A percentile compares a stretch with the other conserved stretches of the same genome.
These are phyloP conservation scores for Scheffersomyces coipomensis DNA, from an alignment of 805 yeast species.

Conservation along the genomic window DNA sequence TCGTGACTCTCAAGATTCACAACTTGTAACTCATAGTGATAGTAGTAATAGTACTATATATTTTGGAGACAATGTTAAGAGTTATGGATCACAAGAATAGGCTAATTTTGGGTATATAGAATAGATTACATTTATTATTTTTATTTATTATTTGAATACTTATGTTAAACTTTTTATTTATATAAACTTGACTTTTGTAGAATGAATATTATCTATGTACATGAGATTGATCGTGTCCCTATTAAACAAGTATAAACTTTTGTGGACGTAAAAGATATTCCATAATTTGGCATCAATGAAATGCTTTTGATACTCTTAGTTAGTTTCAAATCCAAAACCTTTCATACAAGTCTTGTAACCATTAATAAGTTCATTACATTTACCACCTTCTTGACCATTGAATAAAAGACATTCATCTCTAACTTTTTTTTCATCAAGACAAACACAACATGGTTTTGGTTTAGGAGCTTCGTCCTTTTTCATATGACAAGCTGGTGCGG, in stretches of 20 bases:
- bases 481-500: neutral
- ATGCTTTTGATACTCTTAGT: too few relatives aligned
- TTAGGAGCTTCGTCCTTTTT: slow-evolving; percentile 33
- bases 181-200: too few relatives aligned
- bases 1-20: neutral
- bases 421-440: slow-evolving; percentile 74
- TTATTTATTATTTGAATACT: too few relatives aligned
- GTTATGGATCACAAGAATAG: slow-evolving; percentile 1
- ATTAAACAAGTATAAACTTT: too few relatives aligned
- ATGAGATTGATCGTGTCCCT: too few relatives aligned
- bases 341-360: slow-evolving; percentile 88
- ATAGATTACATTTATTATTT: too few relatives aligned
- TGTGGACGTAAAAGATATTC: too few relatives aligned
- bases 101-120: too few relatives aligned
- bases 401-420: slow-evolving; percentile 86
- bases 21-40: neutral
- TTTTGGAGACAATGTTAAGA: neutral
- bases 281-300: too few relatives aligned
- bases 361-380: slow-evolving; percentile 69
- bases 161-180: too few relatives aligned
- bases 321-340: slow-evolving; percentile 75
- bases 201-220: too few relatives aligned
- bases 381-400: slow-evolving; percentile 80
- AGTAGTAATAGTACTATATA: slow-evolving; percentile 1
- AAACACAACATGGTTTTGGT: slow-evolving; percentile 97